These are phyloP conservation scores for Globisporangium megalacanthum DNA, from an alignment of 352 stramenopile species.

Conservation along the genomic window DNA sequence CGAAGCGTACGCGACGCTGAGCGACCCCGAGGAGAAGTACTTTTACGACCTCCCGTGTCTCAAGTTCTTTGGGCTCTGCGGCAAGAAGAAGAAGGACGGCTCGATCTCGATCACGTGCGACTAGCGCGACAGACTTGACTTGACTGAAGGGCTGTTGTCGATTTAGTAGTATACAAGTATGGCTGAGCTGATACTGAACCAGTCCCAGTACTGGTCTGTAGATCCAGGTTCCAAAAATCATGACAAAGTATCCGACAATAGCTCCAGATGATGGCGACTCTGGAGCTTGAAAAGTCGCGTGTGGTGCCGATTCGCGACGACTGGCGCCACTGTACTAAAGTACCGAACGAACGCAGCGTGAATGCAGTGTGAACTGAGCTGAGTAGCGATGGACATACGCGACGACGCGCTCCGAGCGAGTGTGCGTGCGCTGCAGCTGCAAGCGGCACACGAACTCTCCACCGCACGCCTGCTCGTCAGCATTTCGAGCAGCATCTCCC, in stretches of 20 bases:
- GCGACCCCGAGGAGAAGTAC: conserved; percentile 78
- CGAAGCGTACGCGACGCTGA: conserved; percentile 71
- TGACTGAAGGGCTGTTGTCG: no score
- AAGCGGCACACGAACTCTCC: conserved; percentile 19
- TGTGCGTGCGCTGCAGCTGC: conserved; percentile 8
- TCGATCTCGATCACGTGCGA: conserved; percentile 73
- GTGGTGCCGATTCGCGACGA: neutral
- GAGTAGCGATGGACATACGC: neutral
- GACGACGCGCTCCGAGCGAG: neutral
- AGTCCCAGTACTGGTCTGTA: no score
- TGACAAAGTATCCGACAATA: neutral
- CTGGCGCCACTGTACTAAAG: neutral
- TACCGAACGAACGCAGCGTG: neutral
- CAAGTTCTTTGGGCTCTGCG: conserved; percentile 79
- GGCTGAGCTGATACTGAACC: no score
- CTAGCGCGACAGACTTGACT: conserved; percentile 13
- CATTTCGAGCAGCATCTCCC: conserved; percentile 33
- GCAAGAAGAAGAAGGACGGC: conserved; percentile 75
- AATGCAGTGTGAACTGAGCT: neutral
- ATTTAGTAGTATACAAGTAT: no score
- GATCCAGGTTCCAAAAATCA: neutral
- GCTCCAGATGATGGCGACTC: neutral
- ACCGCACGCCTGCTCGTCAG: conserved; percentile 39
- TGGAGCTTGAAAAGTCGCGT: neutral
- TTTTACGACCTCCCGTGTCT: conserved; percentile 82